Evolutionary conservation across 2,329 filamentous ascomycete species (phyloP).

Genomic region (Thielaviopsis euricoi): DNA sequence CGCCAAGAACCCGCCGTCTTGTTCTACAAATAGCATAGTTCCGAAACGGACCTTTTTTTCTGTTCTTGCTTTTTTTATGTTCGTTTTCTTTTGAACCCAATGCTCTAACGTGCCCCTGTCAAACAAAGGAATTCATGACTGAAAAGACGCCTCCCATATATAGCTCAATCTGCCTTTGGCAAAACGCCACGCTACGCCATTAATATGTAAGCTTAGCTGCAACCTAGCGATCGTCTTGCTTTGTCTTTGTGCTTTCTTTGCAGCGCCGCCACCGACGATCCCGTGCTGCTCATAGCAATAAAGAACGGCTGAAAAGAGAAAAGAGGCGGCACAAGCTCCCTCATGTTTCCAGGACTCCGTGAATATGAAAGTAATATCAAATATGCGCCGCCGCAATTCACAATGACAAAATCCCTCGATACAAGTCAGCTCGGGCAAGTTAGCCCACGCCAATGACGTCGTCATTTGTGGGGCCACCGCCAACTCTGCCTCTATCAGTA

Average conservation of each 20-base stretch:
- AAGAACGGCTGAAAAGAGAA: background rate
- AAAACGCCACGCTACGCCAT: too few species aligned
- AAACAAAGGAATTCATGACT: too few species aligned
- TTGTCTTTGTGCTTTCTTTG: too few species aligned
- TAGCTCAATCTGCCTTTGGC: too few species aligned
- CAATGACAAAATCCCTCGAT: too few species aligned
- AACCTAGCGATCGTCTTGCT: too few species aligned
- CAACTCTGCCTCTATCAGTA: background rate
- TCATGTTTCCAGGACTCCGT: background rate
- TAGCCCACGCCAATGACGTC: conserved; percentile 1
- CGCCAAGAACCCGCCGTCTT: background rate
- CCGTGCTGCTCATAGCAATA: too few species aligned
- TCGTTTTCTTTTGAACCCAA: background rate
- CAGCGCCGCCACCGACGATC: too few species aligned
- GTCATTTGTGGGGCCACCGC: background rate
- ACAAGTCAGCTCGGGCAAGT: background rate
- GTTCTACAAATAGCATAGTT: background rate
- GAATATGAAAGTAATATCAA: conserved; percentile 2
- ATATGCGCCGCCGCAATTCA: too few species aligned
- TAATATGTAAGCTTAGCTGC: too few species aligned
- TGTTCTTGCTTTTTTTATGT: background rate
- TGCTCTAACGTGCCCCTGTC: background rate
- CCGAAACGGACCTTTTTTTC: background rate
- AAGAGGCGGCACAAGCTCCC: background rate
- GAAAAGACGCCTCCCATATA: too few species aligned